Base-by-base conservation (phyloP, 768 basidiomycete species). In the Russula dissimulans region DNA sequence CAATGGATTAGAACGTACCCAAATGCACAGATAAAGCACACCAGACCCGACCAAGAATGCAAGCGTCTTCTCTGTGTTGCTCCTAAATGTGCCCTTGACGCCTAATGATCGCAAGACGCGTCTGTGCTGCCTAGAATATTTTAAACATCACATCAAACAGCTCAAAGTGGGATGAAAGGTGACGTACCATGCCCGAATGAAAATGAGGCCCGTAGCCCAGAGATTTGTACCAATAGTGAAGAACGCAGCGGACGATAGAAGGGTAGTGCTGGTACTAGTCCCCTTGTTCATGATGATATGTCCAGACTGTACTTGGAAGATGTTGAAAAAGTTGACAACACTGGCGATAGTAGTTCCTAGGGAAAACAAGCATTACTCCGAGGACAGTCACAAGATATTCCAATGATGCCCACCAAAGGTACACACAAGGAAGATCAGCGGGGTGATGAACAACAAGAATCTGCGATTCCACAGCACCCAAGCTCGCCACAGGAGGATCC, bases 191-290 rank as follows among this genome's bases (percentile, higher is more conserved):
- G 36, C 22, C 29, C 48, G 38, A 38, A 56, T 61, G 55, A 26
- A 55, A 18, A 61, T 61, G 12, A 61, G 49, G 46, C 22, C 11
- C 4, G 60, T 61, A 26, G 55, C 48, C 60, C 60, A 61, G 48
- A 61, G 5, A 17, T 61, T 61, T 9, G 54, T 61, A 22, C 39
- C 14, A 17, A 56, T 17, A 10, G 47, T 44, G 32, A 51, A 7
- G 15, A 34, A 41, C 48, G 48, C 48, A 26, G 38, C 32, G 4
- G 14, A 5, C 54, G 32, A 44, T 5, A 15, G 18, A 18, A 57
- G 14, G 39, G 22, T 26, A 26, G 22, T 26, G 22, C 22, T 2
- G 22, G 22, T 42, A 15, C 7, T 2, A 10, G 39, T 45, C 43
- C 22, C 44, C 10, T 4, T 0, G n/a, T 22, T 15, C 29, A 2